phyloP scores from a whole-genome alignment of 164 flowering plant species.

The Cinnamomum micranthum region DNA sequence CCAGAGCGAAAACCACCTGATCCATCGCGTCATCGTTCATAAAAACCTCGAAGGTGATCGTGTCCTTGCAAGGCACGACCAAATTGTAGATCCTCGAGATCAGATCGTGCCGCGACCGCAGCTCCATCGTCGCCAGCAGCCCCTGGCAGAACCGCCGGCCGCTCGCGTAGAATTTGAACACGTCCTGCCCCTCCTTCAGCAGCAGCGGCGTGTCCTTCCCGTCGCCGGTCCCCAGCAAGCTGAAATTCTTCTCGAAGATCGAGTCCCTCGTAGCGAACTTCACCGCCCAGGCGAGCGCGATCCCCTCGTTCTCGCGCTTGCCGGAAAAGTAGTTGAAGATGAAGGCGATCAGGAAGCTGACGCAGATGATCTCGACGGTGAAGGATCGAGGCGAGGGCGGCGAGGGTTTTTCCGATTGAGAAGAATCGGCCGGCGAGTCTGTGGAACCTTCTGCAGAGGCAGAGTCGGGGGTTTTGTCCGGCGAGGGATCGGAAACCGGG shows the following conservation, averaged over 20 bases:
- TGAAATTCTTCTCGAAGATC: conserved; percentile 89
- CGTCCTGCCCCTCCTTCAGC: conserved; percentile 88
- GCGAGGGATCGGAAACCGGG: conserved; percentile 28
- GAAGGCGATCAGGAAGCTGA: conserved; percentile 60
- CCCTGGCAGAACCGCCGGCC: conserved; percentile 91
- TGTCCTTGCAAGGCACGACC: conserved; percentile 80
- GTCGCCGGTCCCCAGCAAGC: conserved; percentile 85
- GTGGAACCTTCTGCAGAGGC: conserved; percentile 1
- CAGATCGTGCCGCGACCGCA: conserved; percentile 90
- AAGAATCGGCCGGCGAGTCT: conserved; percentile 14
- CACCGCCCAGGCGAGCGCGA: conserved; percentile 89
- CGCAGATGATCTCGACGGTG: conserved; percentile 60
- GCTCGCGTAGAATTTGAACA: conserved; percentile 91
- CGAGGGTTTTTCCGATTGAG: conserved; percentile 6
- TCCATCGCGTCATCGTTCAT: conserved; percentile 99
- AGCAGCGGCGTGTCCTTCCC: conserved; percentile 89
- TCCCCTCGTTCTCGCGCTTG: conserved; percentile 80
- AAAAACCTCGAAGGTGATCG: conserved; percentile 85
- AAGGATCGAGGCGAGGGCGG: conserved; percentile 17
- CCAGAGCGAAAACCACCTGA: conserved; percentile 82
- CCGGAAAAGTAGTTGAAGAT: conserved; percentile 78
- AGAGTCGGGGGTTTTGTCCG: background rate
- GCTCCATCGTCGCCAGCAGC: conserved; percentile 86
- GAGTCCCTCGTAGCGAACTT: conserved; percentile 73
- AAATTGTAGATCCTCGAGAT: conserved; percentile 67